Evolutionary conservation across 495 filamentous ascomycete species (phyloP), one percentile per base, ranked within the genome.

Genomic region (Xylaria bambusicola): DNA sequence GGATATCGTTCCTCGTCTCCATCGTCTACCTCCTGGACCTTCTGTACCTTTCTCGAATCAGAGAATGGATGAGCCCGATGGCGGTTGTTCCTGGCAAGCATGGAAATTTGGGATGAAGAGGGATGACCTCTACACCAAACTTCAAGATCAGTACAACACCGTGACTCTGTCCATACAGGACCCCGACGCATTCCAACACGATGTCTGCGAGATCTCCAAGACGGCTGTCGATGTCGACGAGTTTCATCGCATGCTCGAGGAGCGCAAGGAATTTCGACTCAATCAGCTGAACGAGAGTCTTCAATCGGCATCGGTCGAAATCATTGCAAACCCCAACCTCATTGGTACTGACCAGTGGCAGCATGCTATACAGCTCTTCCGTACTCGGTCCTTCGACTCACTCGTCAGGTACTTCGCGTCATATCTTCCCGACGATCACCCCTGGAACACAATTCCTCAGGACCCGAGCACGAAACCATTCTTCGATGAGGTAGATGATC

Each of bases 321-420:
- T 81, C 58, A 76, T 81, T 55, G 77, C 70, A 60, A 81, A 80
- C 67, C 78, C 78, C 27, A 65, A 66, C 23, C 70, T 81, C 40
- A 77, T 81, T 58, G 78, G 77, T 31, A 80, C 77, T 45, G 70
- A 75, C 24, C 78, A 81, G 64, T 81, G 78, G 78, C 74, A 78
- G 60, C 63, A 74, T 60, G 78, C 78, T 20, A 62, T 77, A 4
- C 78, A 81, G 56, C 77, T 81, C 58, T 81, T 81, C 61, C 75
- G 78, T 12, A 78, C 78, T n/a, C 77, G 65, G 63, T 78, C 75
- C 15, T 70, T 79, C 15, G 78, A 81, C 58, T 80, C 78, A n/a
- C 75, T 81, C 56, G 78, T 81, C 45, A 71, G 76, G 48, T 79
- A 77, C 62, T 81, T 77, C 66, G 62, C 77, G 7, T 79, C 75